Evolutionary conservation across 345 rosid genomes (phyloP).

Genomic region (Eucalyptus camaldulensis): DNA sequence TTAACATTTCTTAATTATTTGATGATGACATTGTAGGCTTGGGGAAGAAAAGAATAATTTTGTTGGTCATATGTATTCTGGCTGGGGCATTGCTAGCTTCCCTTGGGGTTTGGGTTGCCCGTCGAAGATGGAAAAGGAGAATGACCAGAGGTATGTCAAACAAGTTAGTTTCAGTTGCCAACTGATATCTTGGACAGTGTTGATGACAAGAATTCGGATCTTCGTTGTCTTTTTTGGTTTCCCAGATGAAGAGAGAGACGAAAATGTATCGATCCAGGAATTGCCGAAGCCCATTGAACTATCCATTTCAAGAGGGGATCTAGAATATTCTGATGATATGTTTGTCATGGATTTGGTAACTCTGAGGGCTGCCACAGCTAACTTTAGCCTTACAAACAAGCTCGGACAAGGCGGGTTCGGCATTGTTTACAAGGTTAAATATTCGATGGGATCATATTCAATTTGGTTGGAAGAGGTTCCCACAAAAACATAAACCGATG

Average conservation of each 20-base stretch:
- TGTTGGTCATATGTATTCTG: background rate
- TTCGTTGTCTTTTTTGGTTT: background rate
- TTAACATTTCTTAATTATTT: background rate
- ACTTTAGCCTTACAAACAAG: constrained; percentile 8
- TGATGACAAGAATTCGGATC: background rate
- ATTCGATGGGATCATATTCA: background rate
- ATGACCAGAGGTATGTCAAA: background rate
- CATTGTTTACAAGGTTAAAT: constrained; percentile 1
- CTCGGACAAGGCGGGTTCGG: constrained; percentile 13
- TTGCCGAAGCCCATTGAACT: background rate
- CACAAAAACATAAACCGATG: background rate
- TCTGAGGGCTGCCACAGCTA: constrained; percentile 8
- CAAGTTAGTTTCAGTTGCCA: background rate
- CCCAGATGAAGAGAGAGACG: background rate
- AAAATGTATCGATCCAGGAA: background rate
- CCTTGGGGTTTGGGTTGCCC: background rate
- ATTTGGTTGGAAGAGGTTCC: background rate
- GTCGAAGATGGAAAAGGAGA: background rate
- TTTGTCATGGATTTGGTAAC: background rate
- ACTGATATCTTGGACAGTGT: background rate
- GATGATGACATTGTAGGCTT: background rate
- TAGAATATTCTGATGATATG: background rate
- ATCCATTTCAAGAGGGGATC: background rate
- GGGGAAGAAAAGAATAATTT: background rate
- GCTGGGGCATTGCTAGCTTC: background rate